Percentiles rank a stretch among this genome's conserved stretches.
phyloP scores from a whole-genome alignment of 805 yeast species.

The Candida maltosa region DNA sequence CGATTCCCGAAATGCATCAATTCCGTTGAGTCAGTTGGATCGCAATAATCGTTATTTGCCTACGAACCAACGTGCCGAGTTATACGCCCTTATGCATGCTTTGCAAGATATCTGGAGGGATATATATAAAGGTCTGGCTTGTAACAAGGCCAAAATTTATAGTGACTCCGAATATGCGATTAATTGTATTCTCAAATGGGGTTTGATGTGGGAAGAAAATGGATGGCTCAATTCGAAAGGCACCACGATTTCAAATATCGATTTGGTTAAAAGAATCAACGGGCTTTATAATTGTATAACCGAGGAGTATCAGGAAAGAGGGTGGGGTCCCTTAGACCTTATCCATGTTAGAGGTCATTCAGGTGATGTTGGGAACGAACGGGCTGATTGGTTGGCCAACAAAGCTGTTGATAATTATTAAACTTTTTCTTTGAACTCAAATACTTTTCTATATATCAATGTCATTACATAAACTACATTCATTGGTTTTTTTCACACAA shows the following conservation, averaged over 20 bases:
- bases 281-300: slow-evolving; percentile 32
- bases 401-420: slow-evolving; percentile 53
- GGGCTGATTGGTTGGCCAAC: slow-evolving; percentile 74
- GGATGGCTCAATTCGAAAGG: slow-evolving; percentile 51
- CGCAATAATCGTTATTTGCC: slow-evolving; percentile 24
- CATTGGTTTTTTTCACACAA: slow-evolving; percentile 72
- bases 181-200: slow-evolving; percentile 57
- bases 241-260: slow-evolving; percentile 46
- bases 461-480: too few species aligned
- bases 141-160: slow-evolving; percentile 39
- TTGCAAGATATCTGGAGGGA: slow-evolving; percentile 36
- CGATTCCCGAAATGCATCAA: slow-evolving; percentile 54
- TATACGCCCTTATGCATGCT: slow-evolving; percentile 62
- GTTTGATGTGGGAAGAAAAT: slow-evolving; percentile 49
- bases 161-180: slow-evolving; percentile 74
- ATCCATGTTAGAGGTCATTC: slow-evolving; percentile 71
- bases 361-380: slow-evolving; percentile 67
- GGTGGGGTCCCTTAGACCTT: slow-evolving; percentile 42
- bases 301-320: slow-evolving; percentile 24
- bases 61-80: slow-evolving; percentile 82
- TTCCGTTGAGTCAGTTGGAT: slow-evolving; percentile 43
- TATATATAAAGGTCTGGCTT: slow-evolving; percentile 17
- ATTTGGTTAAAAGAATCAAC: slow-evolving; percentile 40
- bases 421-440: slow-evolving; percentile 61
- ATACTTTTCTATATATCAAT: too few species aligned